Percentiles rank a stretch among this genome's conserved stretches.
Conservation (phyloP, 208 protist genomes). For the Porcisia deanei region DNA sequence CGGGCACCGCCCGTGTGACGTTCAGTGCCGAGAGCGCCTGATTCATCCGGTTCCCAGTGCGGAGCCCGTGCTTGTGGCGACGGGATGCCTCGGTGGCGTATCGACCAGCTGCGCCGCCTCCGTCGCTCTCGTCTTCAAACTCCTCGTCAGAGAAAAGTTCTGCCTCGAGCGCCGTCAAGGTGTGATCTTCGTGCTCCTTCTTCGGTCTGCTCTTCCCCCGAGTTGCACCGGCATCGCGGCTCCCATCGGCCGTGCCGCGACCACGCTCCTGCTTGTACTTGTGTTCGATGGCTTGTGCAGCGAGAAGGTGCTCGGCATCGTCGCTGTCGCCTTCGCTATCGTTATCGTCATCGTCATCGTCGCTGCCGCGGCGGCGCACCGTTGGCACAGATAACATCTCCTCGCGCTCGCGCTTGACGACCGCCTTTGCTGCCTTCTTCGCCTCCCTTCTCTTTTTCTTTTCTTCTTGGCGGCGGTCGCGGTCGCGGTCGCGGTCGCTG, state of each 20-base stretch:
- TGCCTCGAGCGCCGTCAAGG: slow-evolving; percentile 25
- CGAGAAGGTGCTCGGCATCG: slow-evolving; percentile 8
- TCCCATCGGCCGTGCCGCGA: neutral
- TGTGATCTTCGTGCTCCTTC: slow-evolving; percentile 1
- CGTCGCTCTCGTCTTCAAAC: slow-evolving; percentile 7
- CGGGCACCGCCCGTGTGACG: neutral
- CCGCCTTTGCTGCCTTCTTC: slow-evolving; percentile 21
- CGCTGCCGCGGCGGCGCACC: neutral
- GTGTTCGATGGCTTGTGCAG: slow-evolving; percentile 15
- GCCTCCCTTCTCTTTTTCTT: slow-evolving; percentile 21
- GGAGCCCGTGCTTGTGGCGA: slow-evolving; percentile 4
- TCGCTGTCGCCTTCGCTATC: slow-evolving; percentile 3
- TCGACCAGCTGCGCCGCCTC: neutral
- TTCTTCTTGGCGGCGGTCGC: slow-evolving; percentile 16
- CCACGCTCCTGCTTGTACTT: slow-evolving; percentile 16
- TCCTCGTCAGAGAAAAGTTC: slow-evolving; percentile 27
- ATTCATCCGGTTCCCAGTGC: slow-evolving; percentile 21
- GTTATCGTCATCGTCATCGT: slow-evolving; percentile 1
- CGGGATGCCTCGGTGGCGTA: neutral
- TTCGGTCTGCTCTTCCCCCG: neutral
- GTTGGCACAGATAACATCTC: slow-evolving; percentile 14
- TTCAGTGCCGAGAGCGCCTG: slow-evolving; percentile 30
- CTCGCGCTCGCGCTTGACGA: slow-evolving; percentile 28
- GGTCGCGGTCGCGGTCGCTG: neutral
- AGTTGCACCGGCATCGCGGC: neutral